Percentiles rank a stretch among this genome's conserved stretches.
These are phyloP conservation scores for Gigaspora rosea DNA, from an alignment of 192 early-diverging fungal genomes.

Conservation along the genomic window DNA sequence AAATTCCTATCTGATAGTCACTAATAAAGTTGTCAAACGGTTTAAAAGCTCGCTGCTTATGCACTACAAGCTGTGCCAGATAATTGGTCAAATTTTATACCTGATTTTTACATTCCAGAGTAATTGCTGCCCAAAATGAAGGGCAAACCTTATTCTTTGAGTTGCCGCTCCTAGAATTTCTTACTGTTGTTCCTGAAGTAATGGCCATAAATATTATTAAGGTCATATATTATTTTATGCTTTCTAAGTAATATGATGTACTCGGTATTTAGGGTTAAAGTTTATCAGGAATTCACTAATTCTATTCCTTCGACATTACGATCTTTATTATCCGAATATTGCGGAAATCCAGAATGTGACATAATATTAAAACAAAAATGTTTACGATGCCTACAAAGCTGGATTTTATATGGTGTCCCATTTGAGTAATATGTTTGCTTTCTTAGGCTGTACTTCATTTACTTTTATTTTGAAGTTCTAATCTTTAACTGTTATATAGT, in stretches of 20 bases:
- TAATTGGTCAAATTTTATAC: constrained; percentile 51
- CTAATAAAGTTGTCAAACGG: background rate
- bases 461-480: background rate
- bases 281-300: constrained; percentile 34
- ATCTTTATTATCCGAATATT: constrained; percentile 33
- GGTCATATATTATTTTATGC: background rate
- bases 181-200: constrained; percentile 62
- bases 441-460: background rate
- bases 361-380: constrained; percentile 48
- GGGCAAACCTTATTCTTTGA: constrained; percentile 33
- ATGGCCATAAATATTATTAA: background rate
- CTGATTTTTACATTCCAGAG: constrained; percentile 40
- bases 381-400: constrained; percentile 53
- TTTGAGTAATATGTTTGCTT: constrained; percentile 46
- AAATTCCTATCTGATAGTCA: background rate
- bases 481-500: constrained; percentile 30
- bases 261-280: constrained; percentile 17
- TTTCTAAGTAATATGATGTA: background rate
- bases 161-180: constrained; percentile 49
- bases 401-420: constrained; percentile 56
- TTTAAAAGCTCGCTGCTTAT: constrained; percentile 50
- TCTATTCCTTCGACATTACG: constrained; percentile 35
- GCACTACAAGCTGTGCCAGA: constrained; percentile 50
- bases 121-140: constrained; percentile 15
- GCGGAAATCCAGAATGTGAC: constrained; percentile 24